Evolutionary conservation across 129 eudicot genomes (phyloP).

Genomic region (Ambrosia trifida): DNA sequence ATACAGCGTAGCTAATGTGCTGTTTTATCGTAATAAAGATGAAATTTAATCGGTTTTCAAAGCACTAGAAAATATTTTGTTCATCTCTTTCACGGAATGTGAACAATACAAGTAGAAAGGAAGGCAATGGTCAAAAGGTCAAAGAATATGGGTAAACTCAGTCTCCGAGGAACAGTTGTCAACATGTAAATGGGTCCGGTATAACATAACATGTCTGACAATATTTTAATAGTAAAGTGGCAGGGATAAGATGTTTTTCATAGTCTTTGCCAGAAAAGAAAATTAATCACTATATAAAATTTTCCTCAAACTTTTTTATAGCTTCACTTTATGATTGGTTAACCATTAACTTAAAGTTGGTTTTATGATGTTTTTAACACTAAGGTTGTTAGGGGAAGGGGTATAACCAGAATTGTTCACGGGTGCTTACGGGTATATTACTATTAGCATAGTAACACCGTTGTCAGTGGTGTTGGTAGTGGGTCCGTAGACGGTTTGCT

Average conservation of each 20-base stretch:
- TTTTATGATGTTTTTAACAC: no score
- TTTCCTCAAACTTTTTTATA: background rate
- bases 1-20: no score
- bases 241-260: slow-evolving; percentile 26
- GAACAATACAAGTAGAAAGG: background rate
- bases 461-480: no score
- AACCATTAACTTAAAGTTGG: no score
- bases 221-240: slow-evolving; percentile 23
- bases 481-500: no score
- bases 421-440: no score
- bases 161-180: slow-evolving; percentile 32
- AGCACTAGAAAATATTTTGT: background rate
- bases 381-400: no score
- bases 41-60: no score
- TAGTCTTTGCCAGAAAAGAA: slow-evolving; percentile 11
- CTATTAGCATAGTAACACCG: no score
- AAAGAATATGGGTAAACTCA: slow-evolving; percentile 21
- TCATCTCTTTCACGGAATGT: background rate
- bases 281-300: background rate
- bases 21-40: no score
- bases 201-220: slow-evolving; percentile 27
- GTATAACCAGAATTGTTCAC: no score
- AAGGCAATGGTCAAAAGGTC: slow-evolving; percentile 21
- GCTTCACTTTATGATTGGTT: no score
- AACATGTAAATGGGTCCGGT: slow-evolving; percentile 15